These are phyloP conservation scores for Leucocoprinus leucothites DNA, from an alignment of 768 basidiomycete genomes.

Conservation along the genomic window DNA sequence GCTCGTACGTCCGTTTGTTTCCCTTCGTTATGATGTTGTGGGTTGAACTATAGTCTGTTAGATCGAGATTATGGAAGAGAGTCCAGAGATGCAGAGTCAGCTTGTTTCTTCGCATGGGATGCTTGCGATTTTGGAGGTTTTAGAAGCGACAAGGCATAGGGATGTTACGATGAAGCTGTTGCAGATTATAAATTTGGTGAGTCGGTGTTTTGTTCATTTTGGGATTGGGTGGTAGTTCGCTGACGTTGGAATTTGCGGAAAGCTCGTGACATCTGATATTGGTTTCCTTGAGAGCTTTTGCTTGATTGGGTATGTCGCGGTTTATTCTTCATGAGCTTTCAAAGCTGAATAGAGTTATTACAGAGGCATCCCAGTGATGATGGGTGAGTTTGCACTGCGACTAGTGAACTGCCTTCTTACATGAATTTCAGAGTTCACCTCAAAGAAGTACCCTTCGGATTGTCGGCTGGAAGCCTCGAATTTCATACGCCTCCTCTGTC, in stretches of 20 bases:
- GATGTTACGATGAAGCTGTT: slow-evolving; percentile 85
- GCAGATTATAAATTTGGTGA: slow-evolving; percentile 85
- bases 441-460: slow-evolving; percentile 90
- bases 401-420: not conserved
- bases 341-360: slow-evolving; percentile 8
- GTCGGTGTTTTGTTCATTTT: slow-evolving; percentile 18
- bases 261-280: slow-evolving; percentile 72
- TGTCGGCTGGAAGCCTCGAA: slow-evolving; percentile 94
- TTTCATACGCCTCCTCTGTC: slow-evolving; percentile 89
- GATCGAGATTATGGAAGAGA: slow-evolving; percentile 73
- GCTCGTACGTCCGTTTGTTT: slow-evolving; percentile 50
- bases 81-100: slow-evolving; percentile 83
- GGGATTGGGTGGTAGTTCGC: too few relatives aligned
- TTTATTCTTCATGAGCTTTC: not conserved
- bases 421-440: slow-evolving; percentile 70
- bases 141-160: slow-evolving; percentile 83
- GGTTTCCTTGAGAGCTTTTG: slow-evolving; percentile 94
- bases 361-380: slow-evolving; percentile 94
- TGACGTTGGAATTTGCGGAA: slow-evolving; percentile 19
- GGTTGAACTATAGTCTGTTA: slow-evolving; percentile 29
- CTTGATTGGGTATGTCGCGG: slow-evolving; percentile 64
- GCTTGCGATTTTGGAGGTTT: slow-evolving; percentile 89
- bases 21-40: not conserved
- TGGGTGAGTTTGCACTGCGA: slow-evolving; percentile 49
- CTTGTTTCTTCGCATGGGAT: slow-evolving; percentile 92